Conservation (phyloP, 306 rosid genomes). For the Sicyos baderoa region DNA sequence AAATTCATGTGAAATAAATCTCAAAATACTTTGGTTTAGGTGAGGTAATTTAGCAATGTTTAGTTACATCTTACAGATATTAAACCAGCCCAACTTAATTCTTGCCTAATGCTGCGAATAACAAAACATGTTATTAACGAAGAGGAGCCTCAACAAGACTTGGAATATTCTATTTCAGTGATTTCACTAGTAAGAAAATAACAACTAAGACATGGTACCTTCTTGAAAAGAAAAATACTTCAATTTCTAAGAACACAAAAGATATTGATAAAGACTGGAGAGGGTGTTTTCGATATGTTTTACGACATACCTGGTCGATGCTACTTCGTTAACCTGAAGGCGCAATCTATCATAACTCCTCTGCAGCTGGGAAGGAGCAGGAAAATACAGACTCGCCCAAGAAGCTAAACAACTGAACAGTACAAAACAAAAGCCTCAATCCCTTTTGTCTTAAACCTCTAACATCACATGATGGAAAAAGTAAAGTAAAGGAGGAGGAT, state of each 20-base stretch:
- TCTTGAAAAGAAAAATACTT: not conserved
- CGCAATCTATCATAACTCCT: conserved; percentile 52
- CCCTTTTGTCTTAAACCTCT: not conserved
- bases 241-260: conserved; percentile 3
- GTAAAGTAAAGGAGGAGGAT: not conserved
- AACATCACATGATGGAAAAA: not conserved
- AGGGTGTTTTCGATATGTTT: conserved; percentile 15
- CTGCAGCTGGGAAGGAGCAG: conserved; percentile 50
- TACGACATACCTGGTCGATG: too few relatives aligned
- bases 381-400: conserved; percentile 2
- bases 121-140: not conserved
- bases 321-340: conserved; percentile 43
- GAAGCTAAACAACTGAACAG: conserved; percentile 4
- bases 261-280: not conserved
- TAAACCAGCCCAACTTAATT: not conserved
- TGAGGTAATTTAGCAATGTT: too few relatives aligned
- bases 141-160: not conserved
- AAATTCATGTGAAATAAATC: too few relatives aligned
- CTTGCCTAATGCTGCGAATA: not conserved
- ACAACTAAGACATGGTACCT: not conserved
- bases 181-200: not conserved
- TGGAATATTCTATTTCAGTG: not conserved
- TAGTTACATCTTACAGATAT: not conserved
- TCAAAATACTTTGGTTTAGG: too few relatives aligned
- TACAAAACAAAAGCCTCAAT: not conserved